Percentiles rank a stretch among this genome's conserved stretches.
These are phyloP conservation scores for Penicillium sp. DNA, from an alignment of 2,329 filamentous ascomycete genomes.

Conservation along the genomic window DNA sequence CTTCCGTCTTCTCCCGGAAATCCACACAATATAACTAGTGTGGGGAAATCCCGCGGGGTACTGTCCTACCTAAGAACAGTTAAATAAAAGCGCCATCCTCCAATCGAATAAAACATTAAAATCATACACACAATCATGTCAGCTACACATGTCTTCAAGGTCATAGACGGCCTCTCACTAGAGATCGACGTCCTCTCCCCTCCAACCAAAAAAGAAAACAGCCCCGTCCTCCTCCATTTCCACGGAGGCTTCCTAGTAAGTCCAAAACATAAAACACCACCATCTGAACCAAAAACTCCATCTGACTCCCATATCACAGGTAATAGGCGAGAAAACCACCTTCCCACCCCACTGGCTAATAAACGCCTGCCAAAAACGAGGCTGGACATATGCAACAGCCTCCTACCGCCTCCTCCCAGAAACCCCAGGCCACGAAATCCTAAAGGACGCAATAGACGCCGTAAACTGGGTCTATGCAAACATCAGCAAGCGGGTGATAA, in stretches of 20 bases:
- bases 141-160: background rate
- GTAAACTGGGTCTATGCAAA: slow-evolving; percentile 5
- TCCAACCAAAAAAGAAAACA: background rate
- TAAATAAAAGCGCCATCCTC: background rate
- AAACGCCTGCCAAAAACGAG: slow-evolving; percentile 7
- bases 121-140: background rate
- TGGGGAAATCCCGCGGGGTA: background rate
- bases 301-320: background rate
- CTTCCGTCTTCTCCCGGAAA: background rate
- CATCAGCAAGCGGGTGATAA: slow-evolving; percentile 7
- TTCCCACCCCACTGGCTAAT: slow-evolving; percentile 13
- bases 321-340: slow-evolving; percentile 1
- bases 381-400: slow-evolving; percentile 16
- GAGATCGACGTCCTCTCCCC: slow-evolving; percentile 1
- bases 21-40: too few species aligned
- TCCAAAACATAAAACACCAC: background rate
- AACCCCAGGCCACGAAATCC: slow-evolving; percentile 6
- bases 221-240: slow-evolving; percentile 4
- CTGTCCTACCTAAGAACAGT: background rate
- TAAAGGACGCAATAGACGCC: slow-evolving; percentile 10
- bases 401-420: slow-evolving; percentile 14
- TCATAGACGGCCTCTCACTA: background rate
- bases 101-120: background rate
- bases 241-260: slow-evolving; percentile 7
- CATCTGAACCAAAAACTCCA: background rate